Percentiles rank a stretch among this genome's conserved stretches.
These are phyloP conservation scores for Pythium guiyangense DNA, from an alignment of 352 stramenopile species.

Conservation along the genomic window DNA sequence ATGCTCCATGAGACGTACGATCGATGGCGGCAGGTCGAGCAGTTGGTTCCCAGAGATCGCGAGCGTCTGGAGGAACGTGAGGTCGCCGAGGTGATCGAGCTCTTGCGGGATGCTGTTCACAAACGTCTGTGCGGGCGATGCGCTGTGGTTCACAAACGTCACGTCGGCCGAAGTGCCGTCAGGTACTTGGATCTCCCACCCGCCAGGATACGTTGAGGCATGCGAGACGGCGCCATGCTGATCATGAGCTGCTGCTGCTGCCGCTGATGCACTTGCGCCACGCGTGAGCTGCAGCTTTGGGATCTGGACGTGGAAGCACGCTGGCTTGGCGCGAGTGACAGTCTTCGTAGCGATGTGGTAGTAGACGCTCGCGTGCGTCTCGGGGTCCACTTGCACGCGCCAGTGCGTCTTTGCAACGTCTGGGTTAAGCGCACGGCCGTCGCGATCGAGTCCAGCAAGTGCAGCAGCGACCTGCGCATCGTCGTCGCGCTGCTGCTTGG, in stretches of 20 bases:
- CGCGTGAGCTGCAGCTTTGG: constrained; percentile 25
- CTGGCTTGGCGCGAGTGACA: constrained; percentile 47
- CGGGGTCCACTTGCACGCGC: constrained; percentile 52
- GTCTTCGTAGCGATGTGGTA: constrained; percentile 44
- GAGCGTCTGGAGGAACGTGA: constrained; percentile 40
- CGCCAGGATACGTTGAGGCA: constrained; percentile 22
- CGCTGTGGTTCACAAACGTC: constrained; percentile 47
- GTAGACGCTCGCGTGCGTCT: constrained; percentile 41
- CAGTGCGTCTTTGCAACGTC: constrained; percentile 43
- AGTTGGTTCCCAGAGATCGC: constrained; percentile 60
- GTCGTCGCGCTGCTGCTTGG: constrained; percentile 9
- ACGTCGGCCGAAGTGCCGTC: constrained; percentile 29
- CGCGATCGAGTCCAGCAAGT: too few relatives aligned
- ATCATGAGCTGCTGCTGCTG: not conserved
- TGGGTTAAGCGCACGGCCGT: not conserved
- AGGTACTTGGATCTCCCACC: constrained; percentile 43
- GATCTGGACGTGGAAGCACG: constrained; percentile 47
- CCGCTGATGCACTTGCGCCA: too few relatives aligned
- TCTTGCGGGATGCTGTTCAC: constrained; percentile 26
- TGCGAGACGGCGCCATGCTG: constrained; percentile 3
- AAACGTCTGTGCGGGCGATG: constrained; percentile 21
- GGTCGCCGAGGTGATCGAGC: constrained; percentile 45
- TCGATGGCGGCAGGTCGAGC: constrained; percentile 49
- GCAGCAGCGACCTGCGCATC: constrained; percentile 3
- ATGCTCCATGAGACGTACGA: constrained; percentile 26